Conservation (phyloP, 1,284 basidiomycete species). For the Jaminaea rosea region DNA sequence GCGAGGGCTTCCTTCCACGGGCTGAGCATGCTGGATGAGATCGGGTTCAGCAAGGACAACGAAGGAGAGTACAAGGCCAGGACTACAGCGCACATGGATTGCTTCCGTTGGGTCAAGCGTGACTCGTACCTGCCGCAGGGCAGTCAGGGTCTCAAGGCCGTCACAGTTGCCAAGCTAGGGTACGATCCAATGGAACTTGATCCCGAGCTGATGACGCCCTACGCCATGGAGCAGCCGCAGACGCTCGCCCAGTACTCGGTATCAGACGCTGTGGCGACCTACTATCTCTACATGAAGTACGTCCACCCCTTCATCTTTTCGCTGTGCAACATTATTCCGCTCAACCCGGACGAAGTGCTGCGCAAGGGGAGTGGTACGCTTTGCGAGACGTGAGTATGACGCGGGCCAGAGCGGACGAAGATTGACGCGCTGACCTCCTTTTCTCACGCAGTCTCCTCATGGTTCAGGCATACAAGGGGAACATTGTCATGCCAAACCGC, state of each 20-base stretch:
- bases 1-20: constrained; percentile 78
- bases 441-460: not conserved
- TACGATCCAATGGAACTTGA: constrained; percentile 97
- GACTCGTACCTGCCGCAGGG: constrained; percentile 99
- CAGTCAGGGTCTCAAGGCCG: constrained; percentile 95
- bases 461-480: constrained; percentile 73
- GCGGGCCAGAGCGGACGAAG: constrained; percentile 49
- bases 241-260: constrained; percentile 94
- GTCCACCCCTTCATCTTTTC: constrained; percentile 99
- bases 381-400: constrained; percentile 97
- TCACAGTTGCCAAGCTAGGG: constrained; percentile 90
- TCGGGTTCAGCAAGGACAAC: constrained; percentile 78
- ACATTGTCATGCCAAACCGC: constrained; percentile 95
- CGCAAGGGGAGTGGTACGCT: constrained; percentile 92
- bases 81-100: constrained; percentile 95
- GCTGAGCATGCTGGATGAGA: constrained; percentile 93
- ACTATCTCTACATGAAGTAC: constrained; percentile 99
- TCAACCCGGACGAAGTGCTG: constrained; percentile 91
- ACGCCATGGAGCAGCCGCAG: constrained; percentile 93
- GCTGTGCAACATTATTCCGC: constrained; percentile 95
- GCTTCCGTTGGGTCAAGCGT: constrained; percentile 98
- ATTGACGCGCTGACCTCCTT: no score
- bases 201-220: constrained; percentile 99
- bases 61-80: constrained; percentile 94
- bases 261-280: constrained; percentile 97